A percentile compares a stretch with the other conserved stretches of the same genome.
phyloP scores from a whole-genome alignment of 108 stramenopile species.

The Chaetoceros tenuissimus region DNA sequence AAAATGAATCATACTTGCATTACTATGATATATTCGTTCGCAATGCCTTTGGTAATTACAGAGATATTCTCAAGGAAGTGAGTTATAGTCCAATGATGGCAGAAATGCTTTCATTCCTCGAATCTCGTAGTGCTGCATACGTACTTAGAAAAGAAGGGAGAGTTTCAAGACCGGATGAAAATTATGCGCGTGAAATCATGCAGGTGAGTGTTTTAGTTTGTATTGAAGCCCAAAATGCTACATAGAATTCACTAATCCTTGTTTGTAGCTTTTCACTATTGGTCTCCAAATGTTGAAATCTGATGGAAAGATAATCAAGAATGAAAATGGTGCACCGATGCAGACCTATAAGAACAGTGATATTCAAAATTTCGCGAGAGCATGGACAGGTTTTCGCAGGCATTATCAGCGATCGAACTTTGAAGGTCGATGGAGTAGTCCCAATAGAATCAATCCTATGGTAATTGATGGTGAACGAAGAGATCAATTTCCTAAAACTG shows the following conservation, averaged over 20 bases:
- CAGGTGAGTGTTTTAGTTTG: too few relatives aligned
- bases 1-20: constrained; percentile 17
- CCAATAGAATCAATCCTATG: constrained; percentile 32
- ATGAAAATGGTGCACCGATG: constrained; percentile 23
- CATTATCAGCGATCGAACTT: constrained; percentile 20
- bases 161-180: constrained; percentile 36
- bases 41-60: constrained; percentile 55
- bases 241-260: too few relatives aligned
- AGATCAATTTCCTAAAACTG: constrained; percentile 35
- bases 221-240: too few relatives aligned
- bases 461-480: constrained; percentile 6
- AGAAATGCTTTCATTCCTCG: constrained; percentile 37
- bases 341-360: constrained; percentile 34
- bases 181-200: constrained; percentile 46
- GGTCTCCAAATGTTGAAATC: constrained; percentile 31
- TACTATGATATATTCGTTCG: constrained; percentile 53
- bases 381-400: constrained; percentile 34
- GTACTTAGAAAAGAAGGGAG: background rate
- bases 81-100: constrained; percentile 22
- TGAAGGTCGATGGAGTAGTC: constrained; percentile 15
- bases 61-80: constrained; percentile 41
- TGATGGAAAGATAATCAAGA: constrained; percentile 33
- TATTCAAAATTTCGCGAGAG: too few relatives aligned
- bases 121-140: constrained; percentile 6
- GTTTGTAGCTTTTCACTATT: constrained; percentile 52